These are phyloP conservation scores for Ganoderma sp. DNA, from an alignment of 1,284 basidiomycete species.

Conservation along the genomic window DNA sequence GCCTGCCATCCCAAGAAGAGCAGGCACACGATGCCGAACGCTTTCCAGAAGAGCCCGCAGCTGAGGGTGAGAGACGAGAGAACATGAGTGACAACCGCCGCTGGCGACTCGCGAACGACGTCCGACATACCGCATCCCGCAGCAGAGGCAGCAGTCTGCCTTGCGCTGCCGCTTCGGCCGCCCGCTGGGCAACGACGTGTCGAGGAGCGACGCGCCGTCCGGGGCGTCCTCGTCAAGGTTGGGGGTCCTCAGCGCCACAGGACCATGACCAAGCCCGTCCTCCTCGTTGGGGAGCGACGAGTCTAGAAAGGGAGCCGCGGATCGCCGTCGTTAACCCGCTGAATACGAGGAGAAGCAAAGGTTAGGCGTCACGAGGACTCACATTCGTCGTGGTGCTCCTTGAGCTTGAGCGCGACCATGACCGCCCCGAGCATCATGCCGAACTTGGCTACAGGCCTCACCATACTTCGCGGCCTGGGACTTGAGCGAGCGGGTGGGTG, in stretches of 20 bases:
- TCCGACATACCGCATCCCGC: constrained; percentile 53
- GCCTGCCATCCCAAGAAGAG: constrained; percentile 50
- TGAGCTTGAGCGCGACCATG: constrained; percentile 56
- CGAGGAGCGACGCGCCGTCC: constrained; percentile 42
- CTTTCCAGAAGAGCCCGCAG: constrained; percentile 60
- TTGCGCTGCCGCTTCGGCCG: constrained; percentile 41
- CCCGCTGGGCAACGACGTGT: constrained; percentile 46
- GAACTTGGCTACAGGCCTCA: constrained; percentile 20
- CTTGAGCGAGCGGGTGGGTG: constrained; percentile 5
- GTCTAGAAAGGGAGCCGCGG: constrained; percentile 40
- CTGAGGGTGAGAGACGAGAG: constrained; percentile 36
- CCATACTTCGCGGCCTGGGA: constrained; percentile 22
- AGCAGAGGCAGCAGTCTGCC: constrained; percentile 57
- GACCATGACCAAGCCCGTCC: constrained; percentile 42
- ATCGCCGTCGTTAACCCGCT: background rate
- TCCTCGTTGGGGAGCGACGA: constrained; percentile 50
- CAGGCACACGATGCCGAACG: constrained; percentile 54
- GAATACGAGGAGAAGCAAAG: background rate
- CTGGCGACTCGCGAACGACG: background rate
- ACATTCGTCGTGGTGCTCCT: constrained; percentile 56
- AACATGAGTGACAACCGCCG: background rate
- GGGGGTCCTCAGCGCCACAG: constrained; percentile 46
- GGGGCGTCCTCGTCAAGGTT: constrained; percentile 39
- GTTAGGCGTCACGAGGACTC: constrained; percentile 32
- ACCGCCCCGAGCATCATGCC: constrained; percentile 50